Percentiles rank a stretch among this genome's conserved stretches.
Conservation (phyloP, 1,284 basidiomycete species). For the Leucoagaricus sp. region DNA sequence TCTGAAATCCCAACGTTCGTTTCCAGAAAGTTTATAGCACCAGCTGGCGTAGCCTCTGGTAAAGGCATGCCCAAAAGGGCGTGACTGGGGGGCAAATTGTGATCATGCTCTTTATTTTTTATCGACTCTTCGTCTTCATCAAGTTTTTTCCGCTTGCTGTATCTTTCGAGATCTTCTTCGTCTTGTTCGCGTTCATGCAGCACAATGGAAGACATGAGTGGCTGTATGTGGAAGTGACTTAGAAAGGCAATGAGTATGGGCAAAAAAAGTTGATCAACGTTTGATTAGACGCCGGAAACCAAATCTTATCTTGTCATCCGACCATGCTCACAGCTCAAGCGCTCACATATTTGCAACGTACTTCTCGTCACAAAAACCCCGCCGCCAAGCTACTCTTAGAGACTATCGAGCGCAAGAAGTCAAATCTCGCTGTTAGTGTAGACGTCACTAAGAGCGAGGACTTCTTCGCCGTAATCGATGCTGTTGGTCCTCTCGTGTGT, state of each 20-base stretch:
- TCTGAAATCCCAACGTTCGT: slow-evolving; percentile 90
- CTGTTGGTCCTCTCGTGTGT: slow-evolving; percentile 88
- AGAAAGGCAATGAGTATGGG: not conserved
- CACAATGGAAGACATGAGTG: slow-evolving; percentile 35
- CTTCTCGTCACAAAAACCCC: slow-evolving; percentile 64
- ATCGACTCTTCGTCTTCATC: slow-evolving; percentile 24
- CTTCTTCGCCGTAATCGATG: slow-evolving; percentile 85
- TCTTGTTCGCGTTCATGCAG: slow-evolving; percentile 57
- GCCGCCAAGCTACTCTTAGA: slow-evolving; percentile 79
- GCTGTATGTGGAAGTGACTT: not conserved
- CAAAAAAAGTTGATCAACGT: slow-evolving; percentile 2
- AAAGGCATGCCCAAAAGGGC: slow-evolving; percentile 57
- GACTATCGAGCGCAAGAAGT: slow-evolving; percentile 86
- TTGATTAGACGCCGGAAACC: slow-evolving; percentile 6
- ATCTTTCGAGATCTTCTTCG: slow-evolving; percentile 44
- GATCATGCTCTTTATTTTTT: slow-evolving; percentile 25
- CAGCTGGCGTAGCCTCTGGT: slow-evolving; percentile 48
- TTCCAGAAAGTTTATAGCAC: slow-evolving; percentile 68
- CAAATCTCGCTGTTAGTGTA: slow-evolving; percentile 94
- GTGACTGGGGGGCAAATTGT: slow-evolving; percentile 74
- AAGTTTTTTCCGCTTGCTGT: slow-evolving; percentile 58
- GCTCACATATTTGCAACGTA: slow-evolving; percentile 68
- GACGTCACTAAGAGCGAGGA: slow-evolving; percentile 87
- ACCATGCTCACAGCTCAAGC: slow-evolving; percentile 43
- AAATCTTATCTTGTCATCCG: slow-evolving; percentile 15